Percentiles rank a stretch among this genome's conserved stretches.
Conservation (phyloP, 345 rosid genomes). For the Brassica cretica region DNA sequence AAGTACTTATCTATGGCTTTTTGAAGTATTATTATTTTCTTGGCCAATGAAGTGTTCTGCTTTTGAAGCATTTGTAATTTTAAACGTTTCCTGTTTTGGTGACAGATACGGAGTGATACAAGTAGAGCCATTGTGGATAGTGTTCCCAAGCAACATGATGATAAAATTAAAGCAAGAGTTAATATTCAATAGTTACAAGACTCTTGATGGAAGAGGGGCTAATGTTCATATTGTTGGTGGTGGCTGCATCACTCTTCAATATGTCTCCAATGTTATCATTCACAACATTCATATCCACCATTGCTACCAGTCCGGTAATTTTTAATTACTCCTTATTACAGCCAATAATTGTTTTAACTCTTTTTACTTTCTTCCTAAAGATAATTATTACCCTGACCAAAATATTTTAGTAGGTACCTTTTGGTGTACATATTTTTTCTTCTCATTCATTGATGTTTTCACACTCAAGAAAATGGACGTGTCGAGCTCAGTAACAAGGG, state of each 20-base stretch:
- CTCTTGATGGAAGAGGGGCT: slow-evolving; percentile 95
- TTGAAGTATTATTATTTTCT: not conserved
- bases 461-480: slow-evolving; percentile 19
- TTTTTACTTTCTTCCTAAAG: not conserved
- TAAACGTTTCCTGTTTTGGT: not conserved
- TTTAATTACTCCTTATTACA: not conserved
- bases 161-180: slow-evolving; percentile 82
- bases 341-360: slow-evolving; percentile 1
- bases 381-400: slow-evolving; percentile 13
- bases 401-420: slow-evolving; percentile 34
- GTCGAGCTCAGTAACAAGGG: slow-evolving; percentile 33
- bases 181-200: slow-evolving; percentile 91
- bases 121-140: slow-evolving; percentile 86
- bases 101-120: slow-evolving; percentile 88
- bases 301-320: slow-evolving; percentile 73
- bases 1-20: not conserved
- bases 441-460: slow-evolving; percentile 27
- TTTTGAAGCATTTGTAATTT: not conserved
- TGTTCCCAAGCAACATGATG: slow-evolving; percentile 84
- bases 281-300: slow-evolving; percentile 91
- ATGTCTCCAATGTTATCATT: slow-evolving; percentile 77
- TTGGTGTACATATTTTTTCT: slow-evolving; percentile 22
- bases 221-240: slow-evolving; percentile 91
- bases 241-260: slow-evolving; percentile 95
- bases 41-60: not conserved